Conservation (phyloP, 73 alveolate genomes). For the Paramecium sexaurelia region DNA sequence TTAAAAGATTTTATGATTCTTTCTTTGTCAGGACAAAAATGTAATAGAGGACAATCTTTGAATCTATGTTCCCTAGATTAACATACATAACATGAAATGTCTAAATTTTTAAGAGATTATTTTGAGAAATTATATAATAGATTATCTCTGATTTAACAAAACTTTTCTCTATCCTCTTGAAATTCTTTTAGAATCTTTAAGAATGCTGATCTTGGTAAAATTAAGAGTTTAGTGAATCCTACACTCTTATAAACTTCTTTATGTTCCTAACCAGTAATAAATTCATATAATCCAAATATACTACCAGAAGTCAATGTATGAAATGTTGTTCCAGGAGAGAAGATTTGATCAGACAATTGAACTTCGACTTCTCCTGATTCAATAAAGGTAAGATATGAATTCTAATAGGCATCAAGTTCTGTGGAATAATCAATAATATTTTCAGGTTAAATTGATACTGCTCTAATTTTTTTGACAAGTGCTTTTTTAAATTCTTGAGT, state of each 20-base stretch:
- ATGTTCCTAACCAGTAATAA: neutral
- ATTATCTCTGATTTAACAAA: slow-evolving; percentile 27
- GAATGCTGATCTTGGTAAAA: neutral
- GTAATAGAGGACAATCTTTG: neutral
- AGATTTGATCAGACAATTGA: neutral
- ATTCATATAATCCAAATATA: slow-evolving; percentile 33
- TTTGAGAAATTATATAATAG: neutral
- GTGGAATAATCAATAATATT: slow-evolving; percentile 30
- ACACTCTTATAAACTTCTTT: slow-evolving; percentile 38
- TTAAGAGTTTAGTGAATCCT: slow-evolving; percentile 2
- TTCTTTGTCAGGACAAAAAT: slow-evolving; percentile 35
- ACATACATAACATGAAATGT: neutral
- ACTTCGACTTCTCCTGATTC: slow-evolving; percentile 52
- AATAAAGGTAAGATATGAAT: neutral
- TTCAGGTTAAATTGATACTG: neutral
- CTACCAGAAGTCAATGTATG: neutral
- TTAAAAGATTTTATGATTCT: neutral
- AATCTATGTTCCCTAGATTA: neutral
- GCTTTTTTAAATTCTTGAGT: neutral
- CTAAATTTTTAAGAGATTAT: neutral
- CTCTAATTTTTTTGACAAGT: neutral
- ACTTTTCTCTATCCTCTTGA: slow-evolving; percentile 35
- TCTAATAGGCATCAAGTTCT: neutral
- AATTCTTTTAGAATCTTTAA: slow-evolving; percentile 8
- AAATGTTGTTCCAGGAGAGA: neutral